Conservation (phyloP, 73 alveolate species). For the Symbiodinium natans region DNA sequence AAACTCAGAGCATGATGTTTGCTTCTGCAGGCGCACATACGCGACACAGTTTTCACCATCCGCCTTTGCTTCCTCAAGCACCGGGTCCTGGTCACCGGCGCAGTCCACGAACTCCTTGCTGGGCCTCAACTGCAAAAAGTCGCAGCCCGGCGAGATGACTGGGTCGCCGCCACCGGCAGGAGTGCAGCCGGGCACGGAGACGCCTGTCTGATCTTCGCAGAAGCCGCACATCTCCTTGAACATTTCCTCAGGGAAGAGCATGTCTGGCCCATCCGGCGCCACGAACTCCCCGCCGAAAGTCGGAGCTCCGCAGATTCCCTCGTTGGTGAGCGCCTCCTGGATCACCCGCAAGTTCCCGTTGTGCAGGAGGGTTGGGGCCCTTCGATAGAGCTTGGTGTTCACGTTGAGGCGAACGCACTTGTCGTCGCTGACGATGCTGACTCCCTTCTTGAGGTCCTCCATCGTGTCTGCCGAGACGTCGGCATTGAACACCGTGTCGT, state of each 20-base stretch:
- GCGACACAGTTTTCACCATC: neutral
- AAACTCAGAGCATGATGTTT: neutral
- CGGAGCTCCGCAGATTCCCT: slow-evolving; percentile 3
- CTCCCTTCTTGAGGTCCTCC: neutral
- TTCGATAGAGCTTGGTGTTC: neutral
- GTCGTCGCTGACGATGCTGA: neutral
- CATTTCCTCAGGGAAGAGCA: neutral
- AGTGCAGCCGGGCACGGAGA: neutral
- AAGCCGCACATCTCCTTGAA: neutral
- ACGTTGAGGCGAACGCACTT: neutral
- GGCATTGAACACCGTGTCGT: neutral
- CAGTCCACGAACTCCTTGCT: neutral
- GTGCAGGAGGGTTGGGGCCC: neutral
- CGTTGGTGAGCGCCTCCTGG: neutral
- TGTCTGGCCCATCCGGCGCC: neutral
- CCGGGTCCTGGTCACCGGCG: neutral
- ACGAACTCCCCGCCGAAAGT: neutral
- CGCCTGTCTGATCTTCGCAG: neutral
- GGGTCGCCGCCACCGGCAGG: too few relatives aligned
- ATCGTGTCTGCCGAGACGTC: neutral
- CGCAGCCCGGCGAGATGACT: neutral
- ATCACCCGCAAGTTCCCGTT: neutral
- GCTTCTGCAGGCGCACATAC: neutral
- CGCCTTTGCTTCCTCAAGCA: neutral
- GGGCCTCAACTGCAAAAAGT: neutral